Conservation (phyloP, 2,329 filamentous ascomycete genomes). For the Nigrospora oryzae region DNA sequence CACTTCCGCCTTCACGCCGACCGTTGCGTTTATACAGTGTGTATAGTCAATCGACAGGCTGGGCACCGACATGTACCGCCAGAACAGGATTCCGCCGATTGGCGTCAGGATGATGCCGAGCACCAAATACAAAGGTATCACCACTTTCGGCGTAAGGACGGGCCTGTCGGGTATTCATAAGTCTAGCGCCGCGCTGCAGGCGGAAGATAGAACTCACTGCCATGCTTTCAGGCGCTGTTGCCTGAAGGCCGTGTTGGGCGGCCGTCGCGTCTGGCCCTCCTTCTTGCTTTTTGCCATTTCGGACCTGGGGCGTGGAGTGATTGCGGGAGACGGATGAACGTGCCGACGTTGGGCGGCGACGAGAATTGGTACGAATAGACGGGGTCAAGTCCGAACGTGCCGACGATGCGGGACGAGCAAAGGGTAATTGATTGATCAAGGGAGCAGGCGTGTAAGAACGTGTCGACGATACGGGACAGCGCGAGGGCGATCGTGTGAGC, state of each 20-base stretch:
- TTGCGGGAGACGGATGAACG: too few species aligned
- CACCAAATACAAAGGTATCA: constrained; percentile 56
- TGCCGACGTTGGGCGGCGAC: too few species aligned
- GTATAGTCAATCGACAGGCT: constrained; percentile 91
- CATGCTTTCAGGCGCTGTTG: constrained; percentile 97
- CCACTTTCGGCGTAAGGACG: constrained; percentile 87
- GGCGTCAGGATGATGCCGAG: constrained; percentile 83
- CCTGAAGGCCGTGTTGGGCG: constrained; percentile 83
- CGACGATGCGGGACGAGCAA: too few species aligned
- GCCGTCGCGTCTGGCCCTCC: not conserved
- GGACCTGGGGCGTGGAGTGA: too few species aligned
- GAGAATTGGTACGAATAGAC: too few species aligned
- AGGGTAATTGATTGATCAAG: too few species aligned
- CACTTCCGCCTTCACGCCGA: constrained; percentile 35
- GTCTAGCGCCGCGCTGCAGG: not conserved
- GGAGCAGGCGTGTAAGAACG: too few species aligned
- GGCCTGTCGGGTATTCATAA: constrained; percentile 46
- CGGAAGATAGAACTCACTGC: constrained; percentile 62
- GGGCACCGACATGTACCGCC: constrained; percentile 82
- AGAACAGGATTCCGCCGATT: constrained; percentile 79
- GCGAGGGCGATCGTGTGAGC: too few species aligned
- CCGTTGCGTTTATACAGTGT: constrained; percentile 55
- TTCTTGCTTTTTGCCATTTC: too few species aligned
- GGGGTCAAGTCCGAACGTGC: too few species aligned
- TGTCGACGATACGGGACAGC: too few species aligned